phyloP scores from a whole-genome alignment of 2,329 filamentous ascomycete genomes.

The Mycogone perniciosa region DNA sequence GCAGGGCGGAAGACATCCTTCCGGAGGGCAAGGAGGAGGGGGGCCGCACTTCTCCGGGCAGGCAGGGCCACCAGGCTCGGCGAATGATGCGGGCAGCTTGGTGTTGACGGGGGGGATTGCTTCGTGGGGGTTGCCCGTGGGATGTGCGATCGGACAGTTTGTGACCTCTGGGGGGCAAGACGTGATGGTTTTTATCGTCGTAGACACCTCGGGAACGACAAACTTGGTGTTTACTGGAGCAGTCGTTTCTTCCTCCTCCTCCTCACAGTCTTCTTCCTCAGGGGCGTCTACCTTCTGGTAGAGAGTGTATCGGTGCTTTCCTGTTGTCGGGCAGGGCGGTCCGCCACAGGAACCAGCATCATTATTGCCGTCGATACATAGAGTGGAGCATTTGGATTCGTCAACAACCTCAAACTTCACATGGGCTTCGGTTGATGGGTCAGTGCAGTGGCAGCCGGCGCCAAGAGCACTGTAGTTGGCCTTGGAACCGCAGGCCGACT shows the following conservation, averaged over 20 bases:
- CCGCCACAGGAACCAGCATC: constrained; percentile 23
- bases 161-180: constrained; percentile 49
- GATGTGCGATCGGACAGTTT: constrained; percentile 39
- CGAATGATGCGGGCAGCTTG: neutral
- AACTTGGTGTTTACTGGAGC: neutral
- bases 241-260: neutral
- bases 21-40: neutral
- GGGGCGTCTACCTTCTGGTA: constrained; percentile 10
- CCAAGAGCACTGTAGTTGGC: constrained; percentile 21
- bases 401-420: constrained; percentile 15
- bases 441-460: constrained; percentile 19
- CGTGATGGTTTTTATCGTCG: constrained; percentile 16
- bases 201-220: neutral
- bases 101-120: neutral
- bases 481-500: constrained; percentile 14
- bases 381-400: constrained; percentile 16
- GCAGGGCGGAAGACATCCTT: neutral
- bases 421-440: neutral
- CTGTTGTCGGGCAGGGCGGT: constrained; percentile 1
- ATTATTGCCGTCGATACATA: constrained; percentile 15
- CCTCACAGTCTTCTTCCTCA: constrained; percentile 1
- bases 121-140: neutral
- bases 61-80: neutral
- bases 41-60: constrained; percentile 1
- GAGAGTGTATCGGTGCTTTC: constrained; percentile 15